A percentile compares a stretch with the other conserved stretches of the same genome.
Conservation (phyloP, 805 yeast species). For the Candida maris region DNA sequence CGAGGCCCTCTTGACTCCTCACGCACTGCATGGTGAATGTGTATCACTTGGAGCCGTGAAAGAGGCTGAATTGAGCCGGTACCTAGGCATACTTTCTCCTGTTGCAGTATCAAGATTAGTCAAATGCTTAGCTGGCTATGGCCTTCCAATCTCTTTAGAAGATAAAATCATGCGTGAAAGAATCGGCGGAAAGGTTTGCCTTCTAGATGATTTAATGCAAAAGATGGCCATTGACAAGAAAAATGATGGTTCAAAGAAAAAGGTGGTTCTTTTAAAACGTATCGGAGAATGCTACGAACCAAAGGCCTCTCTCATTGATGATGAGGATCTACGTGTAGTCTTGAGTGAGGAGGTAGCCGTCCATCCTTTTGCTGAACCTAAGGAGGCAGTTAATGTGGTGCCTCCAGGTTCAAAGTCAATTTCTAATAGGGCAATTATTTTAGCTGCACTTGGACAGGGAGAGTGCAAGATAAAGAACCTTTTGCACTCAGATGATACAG, state of each 20-base stretch:
- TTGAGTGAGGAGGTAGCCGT: conserved; percentile 80
- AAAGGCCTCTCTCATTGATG: conserved; percentile 79
- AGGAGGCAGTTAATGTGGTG: conserved; percentile 43
- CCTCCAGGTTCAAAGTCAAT: conserved; percentile 99
- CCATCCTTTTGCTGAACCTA: conserved; percentile 45
- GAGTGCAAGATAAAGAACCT: conserved; percentile 78
- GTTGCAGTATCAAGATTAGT: conserved; percentile 89
- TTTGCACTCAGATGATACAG: conserved; percentile 94
- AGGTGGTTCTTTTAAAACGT: conserved; percentile 74
- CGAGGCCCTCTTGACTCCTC: conserved; percentile 96
- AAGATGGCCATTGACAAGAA: conserved; percentile 97
- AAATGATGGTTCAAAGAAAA: conserved; percentile 88
- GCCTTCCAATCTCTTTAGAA: conserved; percentile 73
- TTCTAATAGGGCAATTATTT: conserved; percentile 87
- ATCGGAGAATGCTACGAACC: conserved; percentile 90
- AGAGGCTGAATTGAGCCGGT: conserved; percentile 95
- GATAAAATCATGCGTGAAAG: conserved; percentile 71
- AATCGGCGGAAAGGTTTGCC: conserved; percentile 65
- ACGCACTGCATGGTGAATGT: conserved; percentile 96
- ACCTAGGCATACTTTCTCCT: conserved; percentile 82
- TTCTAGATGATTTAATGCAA: conserved; percentile 67
- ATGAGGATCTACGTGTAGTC: conserved; percentile 75
- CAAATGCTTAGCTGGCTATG: conserved; percentile 80
- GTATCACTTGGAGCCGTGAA: conserved; percentile 95
- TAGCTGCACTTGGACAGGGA: conserved; percentile 91